Evolutionary conservation across 371 early-diverging fungal species (phyloP), one percentile per base, ranked within the genome.

Genomic region (Apophysomyces variabilis): DNA sequence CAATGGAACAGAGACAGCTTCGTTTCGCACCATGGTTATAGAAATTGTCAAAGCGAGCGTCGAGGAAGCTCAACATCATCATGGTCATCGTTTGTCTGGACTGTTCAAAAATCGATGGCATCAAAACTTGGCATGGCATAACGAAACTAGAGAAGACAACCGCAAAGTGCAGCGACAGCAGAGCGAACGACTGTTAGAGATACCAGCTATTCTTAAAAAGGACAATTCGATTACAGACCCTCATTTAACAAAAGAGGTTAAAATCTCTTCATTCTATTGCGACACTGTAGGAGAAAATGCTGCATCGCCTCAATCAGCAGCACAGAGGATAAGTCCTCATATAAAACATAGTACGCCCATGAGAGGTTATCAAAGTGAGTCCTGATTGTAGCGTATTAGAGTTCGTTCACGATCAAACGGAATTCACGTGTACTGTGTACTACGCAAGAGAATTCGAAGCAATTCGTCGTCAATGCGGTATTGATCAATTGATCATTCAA

Each of bases 391-490:
- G 45, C 21, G 58, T 32, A 58, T 60, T 66, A 86, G 91, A 89
- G 60, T 93, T 90, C 71, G 82, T 85, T 6, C 91, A 93, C 64
- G 92, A 92, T 7, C 80, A 81, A 14, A 79, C 89, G 4, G 84
- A 86, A 54, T 87, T 95, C 69, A 82, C 86, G 13, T 96, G 96
- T 76, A 90, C 87, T 37, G 86, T 95, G 1, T 96, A 89, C 66
- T 96, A 88, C 74, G 93, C 95, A 0, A 87, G 87, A 62, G 91
- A 96, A 73, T 97, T 97, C 75, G 95, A 95, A 65, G 84, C 82
- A 0, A 79, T 97, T 57, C 86, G 97, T 12, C 85, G 89, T 7
- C 84, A 87, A 66, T 93, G 94, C 64, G 91, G 89, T 12, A 87
- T 93, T 56, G 90, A 93, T 43, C 90, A 88, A 68, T 67, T 81